Conservation (phyloP, 2,329 filamentous ascomycete genomes). For the Exutisphaerella laricina region DNA sequence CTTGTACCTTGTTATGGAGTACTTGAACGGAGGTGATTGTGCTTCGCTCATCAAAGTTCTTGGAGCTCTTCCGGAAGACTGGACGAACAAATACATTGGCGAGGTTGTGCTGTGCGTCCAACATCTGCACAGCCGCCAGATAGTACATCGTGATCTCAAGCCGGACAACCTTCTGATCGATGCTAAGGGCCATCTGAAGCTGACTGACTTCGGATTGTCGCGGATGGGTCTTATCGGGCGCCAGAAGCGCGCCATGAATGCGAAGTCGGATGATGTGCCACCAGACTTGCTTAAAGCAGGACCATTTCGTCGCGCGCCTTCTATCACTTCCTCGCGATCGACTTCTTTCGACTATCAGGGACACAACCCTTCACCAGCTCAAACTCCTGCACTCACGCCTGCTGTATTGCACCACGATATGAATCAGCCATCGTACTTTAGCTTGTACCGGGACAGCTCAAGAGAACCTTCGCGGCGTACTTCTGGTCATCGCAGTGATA, state of each 20-base stretch:
- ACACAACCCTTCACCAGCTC: conserved; percentile 65
- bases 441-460: conserved; percentile 56
- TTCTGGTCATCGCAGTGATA: conserved; percentile 85
- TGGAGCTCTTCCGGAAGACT: conserved; percentile 87
- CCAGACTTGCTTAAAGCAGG: conserved; percentile 91
- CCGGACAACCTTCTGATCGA: conserved; percentile 97
- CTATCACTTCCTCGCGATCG: conserved; percentile 83
- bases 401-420: conserved; percentile 59
- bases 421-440: conserved; percentile 93
- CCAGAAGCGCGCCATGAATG: conserved; percentile 86
- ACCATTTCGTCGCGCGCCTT: conserved; percentile 79
- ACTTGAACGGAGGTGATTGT: conserved; percentile 94
- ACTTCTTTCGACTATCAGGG: conserved; percentile 87
- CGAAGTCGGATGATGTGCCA: conserved; percentile 70
- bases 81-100: conserved; percentile 95
- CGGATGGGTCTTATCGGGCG: conserved; percentile 95
- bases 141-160: conserved; percentile 95
- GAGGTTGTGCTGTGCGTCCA: conserved; percentile 97
- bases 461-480: conserved; percentile 59
- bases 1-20: conserved; percentile 98
- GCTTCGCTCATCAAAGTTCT: conserved; percentile 93
- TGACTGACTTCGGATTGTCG: conserved; percentile 95
- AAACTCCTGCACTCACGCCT: conserved; percentile 82
- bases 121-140: conserved; percentile 86
- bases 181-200: conserved; percentile 89